These are phyloP conservation scores for Trebouxia sp. DNA, from an alignment of 139 green algal genomes.

Conservation along the genomic window DNA sequence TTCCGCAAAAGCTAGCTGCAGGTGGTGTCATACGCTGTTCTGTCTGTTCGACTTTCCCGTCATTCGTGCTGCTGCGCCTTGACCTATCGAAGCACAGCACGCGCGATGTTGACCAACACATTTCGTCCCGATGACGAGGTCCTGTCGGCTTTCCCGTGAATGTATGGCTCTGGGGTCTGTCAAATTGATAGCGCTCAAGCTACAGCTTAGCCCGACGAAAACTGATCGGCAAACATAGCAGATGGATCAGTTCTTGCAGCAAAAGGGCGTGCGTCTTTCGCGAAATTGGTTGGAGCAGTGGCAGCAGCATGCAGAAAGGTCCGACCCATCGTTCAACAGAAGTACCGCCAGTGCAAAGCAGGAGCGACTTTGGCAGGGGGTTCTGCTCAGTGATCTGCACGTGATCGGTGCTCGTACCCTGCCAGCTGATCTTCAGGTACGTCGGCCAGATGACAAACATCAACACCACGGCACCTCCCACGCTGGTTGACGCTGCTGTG, in stretches of 20 bases:
- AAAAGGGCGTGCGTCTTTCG: neutral
- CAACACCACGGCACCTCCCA: neutral
- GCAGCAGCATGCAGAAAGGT: neutral
- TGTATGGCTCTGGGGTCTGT: no score
- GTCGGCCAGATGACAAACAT: neutral
- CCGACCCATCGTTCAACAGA: neutral
- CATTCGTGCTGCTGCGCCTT: neutral
- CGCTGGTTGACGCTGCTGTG: no score
- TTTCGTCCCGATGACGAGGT: no score
- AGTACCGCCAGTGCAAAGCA: neutral
- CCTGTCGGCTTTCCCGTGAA: no score
- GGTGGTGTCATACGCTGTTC: no score
- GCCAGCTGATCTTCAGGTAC: slow-evolving; percentile 17
- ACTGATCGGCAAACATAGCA: no score
- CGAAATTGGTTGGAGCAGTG: neutral
- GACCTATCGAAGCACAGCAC: neutral
- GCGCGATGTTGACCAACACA: neutral
- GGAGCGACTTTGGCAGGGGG: neutral
- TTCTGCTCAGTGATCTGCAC: neutral
- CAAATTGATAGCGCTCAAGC: no score
- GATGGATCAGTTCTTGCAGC: neutral
- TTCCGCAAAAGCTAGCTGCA: no score
- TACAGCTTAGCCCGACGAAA: no score
- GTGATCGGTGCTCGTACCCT: neutral
- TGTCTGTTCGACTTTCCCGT: no score